Evolutionary conservation across 768 basidiomycete genomes (phyloP).

Genomic region (Dictyophora rubrovolvata): DNA sequence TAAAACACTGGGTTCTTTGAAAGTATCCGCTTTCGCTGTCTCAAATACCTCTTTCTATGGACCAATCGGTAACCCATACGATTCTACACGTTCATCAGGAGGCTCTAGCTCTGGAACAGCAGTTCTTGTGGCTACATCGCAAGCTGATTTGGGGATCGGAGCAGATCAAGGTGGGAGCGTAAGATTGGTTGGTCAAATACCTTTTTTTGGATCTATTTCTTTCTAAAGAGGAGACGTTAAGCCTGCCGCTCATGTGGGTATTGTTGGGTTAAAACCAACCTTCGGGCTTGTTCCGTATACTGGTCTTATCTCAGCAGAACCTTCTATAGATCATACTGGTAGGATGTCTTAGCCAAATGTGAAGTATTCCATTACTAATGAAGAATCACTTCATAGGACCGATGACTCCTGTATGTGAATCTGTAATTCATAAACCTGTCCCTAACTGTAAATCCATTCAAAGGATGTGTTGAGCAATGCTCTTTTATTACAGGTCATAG

Average conservation of each 20-base stretch:
- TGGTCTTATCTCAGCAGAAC: slow-evolving; percentile 31
- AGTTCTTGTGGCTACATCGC: slow-evolving; percentile 28
- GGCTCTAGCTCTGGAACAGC: slow-evolving; percentile 37
- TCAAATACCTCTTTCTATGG: slow-evolving; percentile 30
- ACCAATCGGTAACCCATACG: slow-evolving; percentile 35
- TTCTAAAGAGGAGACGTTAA: not conserved
- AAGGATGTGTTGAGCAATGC: slow-evolving; percentile 29
- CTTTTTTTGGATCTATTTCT: not conserved
- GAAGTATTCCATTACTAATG: no score
- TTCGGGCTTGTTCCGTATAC: slow-evolving; percentile 40
- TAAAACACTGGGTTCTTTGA: slow-evolving; percentile 7
- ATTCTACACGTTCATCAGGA: slow-evolving; percentile 30
- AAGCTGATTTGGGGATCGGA: slow-evolving; percentile 35
- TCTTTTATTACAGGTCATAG: slow-evolving; percentile 30
- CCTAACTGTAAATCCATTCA: not conserved
- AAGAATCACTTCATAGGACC: not conserved
- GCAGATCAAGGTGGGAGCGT: slow-evolving; percentile 39
- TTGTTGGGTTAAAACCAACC: slow-evolving; percentile 33
- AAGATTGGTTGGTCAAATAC: slow-evolving; percentile 17
- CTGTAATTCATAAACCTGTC: not conserved
- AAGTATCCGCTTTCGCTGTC: slow-evolving; percentile 26
- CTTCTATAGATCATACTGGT: slow-evolving; percentile 32
- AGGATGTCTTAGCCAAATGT: not conserved
- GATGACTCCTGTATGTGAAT: not conserved
- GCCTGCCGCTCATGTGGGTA: slow-evolving; percentile 33